Conservation (phyloP, 129 eudicot genomes). For the Artemisia tridentata region DNA sequence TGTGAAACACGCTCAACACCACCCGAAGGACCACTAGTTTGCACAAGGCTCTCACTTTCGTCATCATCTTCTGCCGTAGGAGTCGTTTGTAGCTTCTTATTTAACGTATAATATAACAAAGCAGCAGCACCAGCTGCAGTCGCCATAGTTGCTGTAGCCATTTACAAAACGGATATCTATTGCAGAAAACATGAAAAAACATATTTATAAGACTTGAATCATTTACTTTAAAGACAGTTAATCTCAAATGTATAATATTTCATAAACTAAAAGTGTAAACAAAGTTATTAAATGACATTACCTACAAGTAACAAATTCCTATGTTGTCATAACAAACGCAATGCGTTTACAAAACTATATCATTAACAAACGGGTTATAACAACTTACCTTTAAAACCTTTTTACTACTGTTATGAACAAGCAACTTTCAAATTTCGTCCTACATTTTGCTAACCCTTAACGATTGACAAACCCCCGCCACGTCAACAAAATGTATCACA, state of each 20-base stretch:
- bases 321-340: background rate
- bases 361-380: slow-evolving; percentile 10
- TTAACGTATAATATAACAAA: slow-evolving; percentile 79
- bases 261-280: slow-evolving; percentile 7
- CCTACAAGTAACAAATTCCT: slow-evolving; percentile 21
- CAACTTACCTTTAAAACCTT: background rate
- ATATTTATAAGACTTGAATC: background rate
- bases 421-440: too few relatives aligned
- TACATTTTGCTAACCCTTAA: too few relatives aligned
- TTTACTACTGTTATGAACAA: too few relatives aligned
- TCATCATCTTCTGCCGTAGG: slow-evolving; percentile 45
- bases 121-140: slow-evolving; percentile 99
- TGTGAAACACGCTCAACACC: slow-evolving; percentile 69
- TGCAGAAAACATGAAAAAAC: background rate
- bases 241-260: slow-evolving; percentile 9
- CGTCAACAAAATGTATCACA: too few relatives aligned
- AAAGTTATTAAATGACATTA: slow-evolving; percentile 13
- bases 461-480: too few relatives aligned
- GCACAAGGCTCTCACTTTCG: slow-evolving; percentile 45
- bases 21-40: slow-evolving; percentile 41
- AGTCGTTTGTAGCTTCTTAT: slow-evolving; percentile 59
- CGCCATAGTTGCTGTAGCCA: slow-evolving; percentile 99
- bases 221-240: slow-evolving; percentile 9
- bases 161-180: slow-evolving; percentile 30
- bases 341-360: background rate